Base-by-base conservation (phyloP, 73 alveolate genomes). In the Uronychia setigera region DNA sequence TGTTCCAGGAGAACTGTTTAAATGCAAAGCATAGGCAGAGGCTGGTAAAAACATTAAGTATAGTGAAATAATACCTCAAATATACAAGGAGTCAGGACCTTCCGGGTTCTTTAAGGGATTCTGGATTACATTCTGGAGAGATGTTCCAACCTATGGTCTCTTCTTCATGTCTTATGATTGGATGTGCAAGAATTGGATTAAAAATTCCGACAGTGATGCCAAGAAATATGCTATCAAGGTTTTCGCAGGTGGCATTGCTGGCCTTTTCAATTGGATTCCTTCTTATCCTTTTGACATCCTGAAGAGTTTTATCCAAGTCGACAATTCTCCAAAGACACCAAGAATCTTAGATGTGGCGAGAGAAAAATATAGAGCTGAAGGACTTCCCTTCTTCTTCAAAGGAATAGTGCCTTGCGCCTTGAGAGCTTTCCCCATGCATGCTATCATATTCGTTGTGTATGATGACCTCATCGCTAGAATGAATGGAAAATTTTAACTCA, bases 171-270 rank as follows among this genome's bases (percentile, higher is more conserved):
- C 92, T 25, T 84, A 80, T 57, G 91, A 90, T 60, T 80, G 74
- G 29, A 1, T 67, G 26, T 59, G 31, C 31, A 77, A 85, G 78
- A 78, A 80, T 46, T 26, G 58, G 35, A 35, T 84, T 5, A 26
- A 31, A 1, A 57, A 27, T 0, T 79, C 78, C 34, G 87, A 77
- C 26, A 78, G n/a, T 33, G 27, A 77, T 29, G 1, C 46, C 33
- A 34, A 28, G 27, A 84, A 58, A 32, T 26, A 11, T 60, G 76
- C n/a, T 27, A 60, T 60, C 29, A 32, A 67, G n/a, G 59, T 85
- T 13, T 31, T 75, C 27, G 91, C 92, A 27, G 95, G 95, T 26
- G 95, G 95, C 1, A 60, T 77, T 27, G 92, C 95, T 0, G 95
- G 95, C 26, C 85, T 86, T 29, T 25, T 78, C 26, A 46, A 85